Conservation (phyloP, 495 filamentous ascomycete species). For the Hypoxylon perforatum region DNA sequence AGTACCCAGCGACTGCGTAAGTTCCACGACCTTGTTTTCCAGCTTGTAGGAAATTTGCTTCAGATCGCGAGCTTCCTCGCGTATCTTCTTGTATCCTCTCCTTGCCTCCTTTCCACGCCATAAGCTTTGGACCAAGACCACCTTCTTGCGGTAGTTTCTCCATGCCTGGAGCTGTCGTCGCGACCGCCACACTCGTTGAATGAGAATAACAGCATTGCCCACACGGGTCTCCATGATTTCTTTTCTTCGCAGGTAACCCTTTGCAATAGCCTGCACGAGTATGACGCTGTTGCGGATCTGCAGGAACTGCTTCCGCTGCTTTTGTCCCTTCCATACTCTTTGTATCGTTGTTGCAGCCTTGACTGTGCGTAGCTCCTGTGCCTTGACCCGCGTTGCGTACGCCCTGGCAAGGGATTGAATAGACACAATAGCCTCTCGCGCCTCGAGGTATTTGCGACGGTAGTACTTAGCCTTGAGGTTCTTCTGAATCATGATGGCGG, state of each 20-base stretch:
- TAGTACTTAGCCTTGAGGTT: slow-evolving; percentile 96
- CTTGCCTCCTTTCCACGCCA: slow-evolving; percentile 90
- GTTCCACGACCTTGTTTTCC: slow-evolving; percentile 98
- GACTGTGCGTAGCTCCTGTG: slow-evolving; percentile 81
- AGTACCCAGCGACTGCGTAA: slow-evolving; percentile 91
- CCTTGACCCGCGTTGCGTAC: slow-evolving; percentile 77
- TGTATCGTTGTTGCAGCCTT: slow-evolving; percentile 95
- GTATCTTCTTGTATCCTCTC: slow-evolving; percentile 83
- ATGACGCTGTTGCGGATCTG: slow-evolving; percentile 83
- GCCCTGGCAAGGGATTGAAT: slow-evolving; percentile 82
- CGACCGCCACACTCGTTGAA: slow-evolving; percentile 90
- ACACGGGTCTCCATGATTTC: slow-evolving; percentile 92
- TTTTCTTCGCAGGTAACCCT: slow-evolving; percentile 88
- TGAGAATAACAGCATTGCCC: slow-evolving; percentile 89
- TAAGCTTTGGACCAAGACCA: slow-evolving; percentile 90
- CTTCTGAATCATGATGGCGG: slow-evolving; percentile 99
- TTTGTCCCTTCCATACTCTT: slow-evolving; percentile 90
- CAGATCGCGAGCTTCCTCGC: slow-evolving; percentile 95
- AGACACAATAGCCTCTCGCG: slow-evolving; percentile 79
- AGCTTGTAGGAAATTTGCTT: slow-evolving; percentile 99
- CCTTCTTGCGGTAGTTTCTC: slow-evolving; percentile 88
- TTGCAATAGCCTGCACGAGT: slow-evolving; percentile 85
- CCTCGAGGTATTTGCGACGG: slow-evolving; percentile 89
- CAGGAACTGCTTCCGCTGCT: slow-evolving; percentile 82
- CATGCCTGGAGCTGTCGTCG: slow-evolving; percentile 81